Percentiles rank a stretch among this genome's conserved stretches.
Conservation (phyloP, 805 yeast genomes). For the Trichomonascus vanleenenianus region DNA sequence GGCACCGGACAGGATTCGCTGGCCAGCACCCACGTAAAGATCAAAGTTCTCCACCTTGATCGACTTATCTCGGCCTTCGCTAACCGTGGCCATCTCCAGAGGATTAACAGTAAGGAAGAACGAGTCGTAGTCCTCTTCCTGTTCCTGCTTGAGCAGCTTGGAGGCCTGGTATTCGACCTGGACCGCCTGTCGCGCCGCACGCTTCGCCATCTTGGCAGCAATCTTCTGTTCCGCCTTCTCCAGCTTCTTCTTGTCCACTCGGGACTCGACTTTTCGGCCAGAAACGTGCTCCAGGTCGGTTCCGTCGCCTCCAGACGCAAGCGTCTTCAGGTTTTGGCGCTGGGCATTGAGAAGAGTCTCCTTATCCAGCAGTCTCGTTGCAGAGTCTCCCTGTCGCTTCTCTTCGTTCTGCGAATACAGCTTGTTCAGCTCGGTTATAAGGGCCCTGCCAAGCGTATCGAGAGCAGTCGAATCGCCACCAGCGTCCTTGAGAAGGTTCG, state of each 20-base stretch:
- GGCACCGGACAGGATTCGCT: slow-evolving; percentile 84
- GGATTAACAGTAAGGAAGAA: slow-evolving; percentile 96
- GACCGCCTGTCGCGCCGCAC: slow-evolving; percentile 39
- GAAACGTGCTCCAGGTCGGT: slow-evolving; percentile 78
- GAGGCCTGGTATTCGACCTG: slow-evolving; percentile 59
- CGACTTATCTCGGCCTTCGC: slow-evolving; percentile 85
- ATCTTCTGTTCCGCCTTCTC: slow-evolving; percentile 97
- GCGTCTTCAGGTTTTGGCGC: slow-evolving; percentile 55
- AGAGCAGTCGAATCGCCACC: slow-evolving; percentile 67
- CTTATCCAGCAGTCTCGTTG: slow-evolving; percentile 72
- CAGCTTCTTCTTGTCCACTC: slow-evolving; percentile 93
- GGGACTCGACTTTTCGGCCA: slow-evolving; percentile 84
- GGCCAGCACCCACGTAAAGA: slow-evolving; percentile 91
- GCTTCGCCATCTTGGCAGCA: slow-evolving; percentile 93
- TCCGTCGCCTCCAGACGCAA: slow-evolving; percentile 74
- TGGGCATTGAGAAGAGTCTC: slow-evolving; percentile 61
- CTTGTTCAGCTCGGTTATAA: slow-evolving; percentile 41
- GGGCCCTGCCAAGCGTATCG: slow-evolving; percentile 40
- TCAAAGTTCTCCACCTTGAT: slow-evolving; percentile 90
- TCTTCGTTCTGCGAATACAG: slow-evolving; percentile 62
- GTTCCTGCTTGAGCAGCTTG: slow-evolving; percentile 60
- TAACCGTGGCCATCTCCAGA: slow-evolving; percentile 56
- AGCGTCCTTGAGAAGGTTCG: slow-evolving; percentile 62
- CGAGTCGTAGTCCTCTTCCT: slow-evolving; percentile 76
- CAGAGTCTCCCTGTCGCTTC: slow-evolving; percentile 71